Conservation (phyloP, 805 yeast species). For the Monosporozyma solicola region DNA sequence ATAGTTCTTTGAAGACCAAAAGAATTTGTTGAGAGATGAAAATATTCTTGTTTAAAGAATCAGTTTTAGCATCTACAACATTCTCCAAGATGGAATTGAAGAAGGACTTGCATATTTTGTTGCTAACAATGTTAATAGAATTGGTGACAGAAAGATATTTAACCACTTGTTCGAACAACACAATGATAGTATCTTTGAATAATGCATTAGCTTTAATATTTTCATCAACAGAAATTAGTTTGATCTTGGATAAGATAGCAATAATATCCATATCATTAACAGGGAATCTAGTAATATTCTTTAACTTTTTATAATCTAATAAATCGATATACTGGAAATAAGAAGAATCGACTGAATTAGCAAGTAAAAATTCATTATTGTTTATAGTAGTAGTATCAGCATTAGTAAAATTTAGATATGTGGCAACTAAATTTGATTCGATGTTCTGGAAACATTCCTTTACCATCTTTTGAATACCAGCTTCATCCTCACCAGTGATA, state of each 20-base stretch:
- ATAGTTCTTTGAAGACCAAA: neutral
- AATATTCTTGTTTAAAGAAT: neutral
- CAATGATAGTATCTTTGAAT: conserved; percentile 27
- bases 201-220: conserved; percentile 12
- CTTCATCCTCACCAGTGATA: conserved; percentile 52
- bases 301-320: conserved; percentile 24
- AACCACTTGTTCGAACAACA: conserved; percentile 38
- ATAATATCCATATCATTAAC: conserved; percentile 41
- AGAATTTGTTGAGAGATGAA: conserved; percentile 3
- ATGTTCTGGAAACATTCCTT: conserved; percentile 6
- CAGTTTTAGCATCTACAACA: neutral
- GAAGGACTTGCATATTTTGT: conserved; percentile 2
- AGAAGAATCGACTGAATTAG: conserved; percentile 15
- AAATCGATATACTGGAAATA: conserved; percentile 32
- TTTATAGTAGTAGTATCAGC: conserved; percentile 5
- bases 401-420: conserved; percentile 21
- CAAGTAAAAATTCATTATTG: conserved; percentile 12
- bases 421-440: conserved; percentile 4
- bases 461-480: conserved; percentile 10
- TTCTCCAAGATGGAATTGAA: conserved; percentile 1
- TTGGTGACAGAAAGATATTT: conserved; percentile 25
- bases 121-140: conserved; percentile 3
- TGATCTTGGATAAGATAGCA: conserved; percentile 36
- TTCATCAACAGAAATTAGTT: conserved; percentile 23
- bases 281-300: conserved; percentile 31